A percentile compares a stretch with the other conserved stretches of the same genome.
These are phyloP conservation scores for Leishmania tarentolae DNA, from an alignment of 208 protist genomes.

Conservation along the genomic window DNA sequence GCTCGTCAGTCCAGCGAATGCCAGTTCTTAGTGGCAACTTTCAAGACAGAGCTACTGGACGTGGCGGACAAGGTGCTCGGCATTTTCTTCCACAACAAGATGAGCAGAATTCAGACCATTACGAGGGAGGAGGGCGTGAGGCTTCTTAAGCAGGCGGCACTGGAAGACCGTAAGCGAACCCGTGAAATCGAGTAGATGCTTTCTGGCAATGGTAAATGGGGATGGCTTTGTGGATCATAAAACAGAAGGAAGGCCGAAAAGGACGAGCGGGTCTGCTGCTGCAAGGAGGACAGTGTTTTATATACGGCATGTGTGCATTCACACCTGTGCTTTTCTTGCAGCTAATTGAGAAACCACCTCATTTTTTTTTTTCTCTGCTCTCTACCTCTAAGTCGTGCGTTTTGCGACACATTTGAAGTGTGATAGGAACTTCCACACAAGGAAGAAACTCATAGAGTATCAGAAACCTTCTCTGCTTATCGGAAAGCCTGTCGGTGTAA, in stretches of 20 bases:
- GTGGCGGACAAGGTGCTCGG: conserved; percentile 94
- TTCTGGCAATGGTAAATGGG: no score
- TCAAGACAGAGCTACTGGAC: conserved; percentile 97
- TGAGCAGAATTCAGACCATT: conserved; percentile 92
- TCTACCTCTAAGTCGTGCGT: background rate
- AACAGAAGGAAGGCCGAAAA: background rate
- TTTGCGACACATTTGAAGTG: background rate
- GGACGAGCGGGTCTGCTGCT: background rate
- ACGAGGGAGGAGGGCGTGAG: conserved; percentile 60
- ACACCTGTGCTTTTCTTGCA: background rate
- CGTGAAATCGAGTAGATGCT: conserved; percentile 39
- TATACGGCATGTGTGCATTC: background rate
- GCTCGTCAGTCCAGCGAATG: conserved; percentile 86
- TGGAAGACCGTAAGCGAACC: conserved; percentile 60
- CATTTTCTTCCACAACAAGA: conserved; percentile 96
- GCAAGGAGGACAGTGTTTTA: background rate
- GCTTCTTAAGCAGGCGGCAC: conserved; percentile 66
- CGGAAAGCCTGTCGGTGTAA: background rate
- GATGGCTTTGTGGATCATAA: background rate
- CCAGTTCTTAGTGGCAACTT: conserved; percentile 99
- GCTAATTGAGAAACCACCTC: conserved; percentile 7
- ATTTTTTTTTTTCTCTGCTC: conserved; percentile 18
- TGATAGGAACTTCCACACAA: background rate
- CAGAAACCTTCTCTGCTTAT: background rate
- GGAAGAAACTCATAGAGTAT: background rate